Evolutionary conservation across 2,329 filamentous ascomycete species (phyloP).

Genomic region (Colletotrichum agaves): DNA sequence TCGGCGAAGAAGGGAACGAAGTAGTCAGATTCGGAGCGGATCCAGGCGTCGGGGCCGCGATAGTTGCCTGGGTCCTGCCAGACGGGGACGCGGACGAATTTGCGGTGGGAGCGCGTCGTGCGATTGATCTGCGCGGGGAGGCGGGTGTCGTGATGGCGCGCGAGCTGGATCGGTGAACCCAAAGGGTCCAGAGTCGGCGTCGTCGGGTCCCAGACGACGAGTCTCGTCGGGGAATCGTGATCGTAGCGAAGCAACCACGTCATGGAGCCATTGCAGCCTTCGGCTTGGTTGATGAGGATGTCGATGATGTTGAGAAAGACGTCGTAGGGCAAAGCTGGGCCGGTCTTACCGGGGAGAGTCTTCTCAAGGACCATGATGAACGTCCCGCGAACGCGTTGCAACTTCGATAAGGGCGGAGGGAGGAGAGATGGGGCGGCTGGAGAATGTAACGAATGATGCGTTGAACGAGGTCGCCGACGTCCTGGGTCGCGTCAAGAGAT

Average conservation of each 20-base stretch:
- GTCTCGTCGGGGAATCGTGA: neutral
- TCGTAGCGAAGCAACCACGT: neutral
- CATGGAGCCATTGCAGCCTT: neutral
- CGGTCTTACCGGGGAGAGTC: neutral
- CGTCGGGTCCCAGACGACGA: neutral
- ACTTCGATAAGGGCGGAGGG: no score
- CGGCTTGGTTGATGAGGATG: neutral
- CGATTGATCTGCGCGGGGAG: constrained; percentile 5
- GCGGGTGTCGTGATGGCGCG: neutral
- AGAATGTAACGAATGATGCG: no score
- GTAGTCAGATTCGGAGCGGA: neutral
- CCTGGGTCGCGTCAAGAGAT: no score
- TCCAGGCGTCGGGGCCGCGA: neutral
- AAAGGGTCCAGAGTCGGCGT: neutral
- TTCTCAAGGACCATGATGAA: neutral
- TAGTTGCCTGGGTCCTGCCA: neutral
- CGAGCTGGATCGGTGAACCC: neutral
- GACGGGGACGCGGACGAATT: neutral
- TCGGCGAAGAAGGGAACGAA: constrained; percentile 41
- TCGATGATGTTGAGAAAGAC: constrained; percentile 12
- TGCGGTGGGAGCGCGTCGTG: neutral
- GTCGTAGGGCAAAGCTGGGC: constrained; percentile 1
- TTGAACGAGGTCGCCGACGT: no score
- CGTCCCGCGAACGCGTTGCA: no score
- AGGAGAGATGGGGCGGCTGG: no score